Base-by-base conservation (phyloP, 768 basidiomycete species). In the Mrakia gelida region DNA sequence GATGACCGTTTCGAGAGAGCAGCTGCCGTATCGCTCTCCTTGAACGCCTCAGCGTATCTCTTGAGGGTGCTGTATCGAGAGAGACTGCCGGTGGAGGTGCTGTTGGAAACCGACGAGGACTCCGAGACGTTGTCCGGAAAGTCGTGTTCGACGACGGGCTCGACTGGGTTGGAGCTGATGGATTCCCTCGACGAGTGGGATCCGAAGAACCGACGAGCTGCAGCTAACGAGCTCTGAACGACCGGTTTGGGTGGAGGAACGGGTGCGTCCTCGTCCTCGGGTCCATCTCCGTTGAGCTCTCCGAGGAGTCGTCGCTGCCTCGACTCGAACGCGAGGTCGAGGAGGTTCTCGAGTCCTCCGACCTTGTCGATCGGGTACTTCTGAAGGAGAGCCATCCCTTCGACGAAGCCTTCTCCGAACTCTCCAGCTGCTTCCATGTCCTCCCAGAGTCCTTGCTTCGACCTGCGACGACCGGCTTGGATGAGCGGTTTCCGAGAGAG, bases 401-500 rank as follows among this genome's bases (percentile, higher is more conserved):
- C 79, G 41, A 81, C 73, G 65, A 81, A 81, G 23, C 73, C 78
- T 18, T 71, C 71, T 23, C 75, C 78, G 28, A 75, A 73, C n/a
- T 80, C 77, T 34, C 76, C 76, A 2, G 72, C 79, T 6, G 81
- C 80, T n/a, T 77, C 76, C 18, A 80, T 78, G 65, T 38, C 59
- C 32, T 78, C 80, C 83, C 83, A 84, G 10, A 83, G 80, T 4
- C 82, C 82, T 26, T 78, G 78, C 26, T n/a, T 30, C 9, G 77
- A 65, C 15, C 68, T 23, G 16, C 41, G 71, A 54, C 71, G 68
- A 41, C 71, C 68, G 30, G 71, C 70, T 34, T 34, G 32, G 67
- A 54, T 71, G 67, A 56, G 71, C 32, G 38, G 68, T n/a, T 61
- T 23, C n/a, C 49, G 63, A 26, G 34, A 63, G 43, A 82, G 80